Evolutionary conservation across 768 basidiomycete species (phyloP), one percentile per base, ranked within the genome.

Genomic region (Amanita inopinata): DNA sequence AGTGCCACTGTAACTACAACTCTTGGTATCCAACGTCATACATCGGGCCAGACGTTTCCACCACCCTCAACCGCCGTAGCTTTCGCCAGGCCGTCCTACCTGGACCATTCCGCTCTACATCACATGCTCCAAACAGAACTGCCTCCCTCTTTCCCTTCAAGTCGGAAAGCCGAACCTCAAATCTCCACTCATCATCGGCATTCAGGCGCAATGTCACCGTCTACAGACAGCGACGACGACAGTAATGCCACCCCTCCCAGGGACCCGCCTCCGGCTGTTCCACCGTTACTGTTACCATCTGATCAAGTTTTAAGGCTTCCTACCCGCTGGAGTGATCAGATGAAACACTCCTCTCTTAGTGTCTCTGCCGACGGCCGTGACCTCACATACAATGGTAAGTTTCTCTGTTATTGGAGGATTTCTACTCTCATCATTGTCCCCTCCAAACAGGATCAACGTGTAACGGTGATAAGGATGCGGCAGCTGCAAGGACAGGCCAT

Each of bases 321-420:
- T 14, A 83, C 83, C 2, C 71, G 83, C 30, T 90, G 86, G 88
- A 82, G 75, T 56, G 78, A 85, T 35, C 73, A 78, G 52, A 74
- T 73, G 47, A 73, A 82, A 38, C 70, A 74, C 49, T 51, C 66
- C 3, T 64, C 67, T 39, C 61, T 91, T 39, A 78, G 65, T 47
- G 69, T 90, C 11, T 78, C 78, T 5, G 48, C 61, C 20, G 83
- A 88, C 55, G 87, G 88, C 8, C 71, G 82, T 33, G 86, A 90
- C 40, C 61, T 90, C 40, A 71, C 71, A 15, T 85, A 79, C 56
- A 69, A 79, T 46, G 83, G 87, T 83, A 38, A 25, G 61, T 55
- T 27, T 23, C 24, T 31, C 34, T n/a, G n/a, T n/a, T n/a, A n/a
- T n/a, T n/a, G n/a, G n/a, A n/a, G n/a, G n/a, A n/a, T n/a, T n/a